Conservation (phyloP, 1,284 basidiomycete genomes). For the Apiotrichum laibachii region DNA sequence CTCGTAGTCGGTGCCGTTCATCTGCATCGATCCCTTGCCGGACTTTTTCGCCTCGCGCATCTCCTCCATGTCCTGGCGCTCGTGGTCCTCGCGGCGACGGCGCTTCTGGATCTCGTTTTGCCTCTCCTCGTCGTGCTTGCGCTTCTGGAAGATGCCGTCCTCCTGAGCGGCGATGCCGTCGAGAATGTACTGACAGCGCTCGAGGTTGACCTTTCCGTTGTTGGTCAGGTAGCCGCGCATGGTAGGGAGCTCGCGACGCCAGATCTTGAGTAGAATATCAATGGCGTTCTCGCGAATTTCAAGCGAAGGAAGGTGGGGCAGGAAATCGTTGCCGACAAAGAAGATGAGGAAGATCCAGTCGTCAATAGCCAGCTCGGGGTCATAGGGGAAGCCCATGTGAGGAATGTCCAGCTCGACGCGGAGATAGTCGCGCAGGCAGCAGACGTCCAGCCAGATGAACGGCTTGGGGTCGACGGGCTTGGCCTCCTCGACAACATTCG, state of each 20-base stretch:
- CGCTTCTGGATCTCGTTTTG: slow-evolving; percentile 86
- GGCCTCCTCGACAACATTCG: slow-evolving; percentile 59
- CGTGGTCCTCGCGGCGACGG: slow-evolving; percentile 72
- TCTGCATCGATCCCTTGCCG: slow-evolving; percentile 41
- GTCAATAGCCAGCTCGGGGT: slow-evolving; percentile 95
- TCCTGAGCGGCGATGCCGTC: slow-evolving; percentile 88
- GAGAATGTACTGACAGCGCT: slow-evolving; percentile 87
- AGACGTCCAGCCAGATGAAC: slow-evolving; percentile 98
- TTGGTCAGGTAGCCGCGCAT: slow-evolving; percentile 98
- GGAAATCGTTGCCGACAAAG: slow-evolving; percentile 99
- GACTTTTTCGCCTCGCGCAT: background rate
- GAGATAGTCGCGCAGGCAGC: slow-evolving; percentile 93
- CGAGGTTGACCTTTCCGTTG: slow-evolving; percentile 83
- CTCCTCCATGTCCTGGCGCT: slow-evolving; percentile 52
- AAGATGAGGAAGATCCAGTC: slow-evolving; percentile 99
- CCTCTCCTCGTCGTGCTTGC: slow-evolving; percentile 91
- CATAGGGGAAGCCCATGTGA: slow-evolving; percentile 78
- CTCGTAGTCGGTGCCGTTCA: slow-evolving; percentile 50
- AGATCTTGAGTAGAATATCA: slow-evolving; percentile 91
- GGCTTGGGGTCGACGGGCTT: slow-evolving; percentile 82
- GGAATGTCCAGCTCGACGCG: slow-evolving; percentile 88
- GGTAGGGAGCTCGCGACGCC: slow-evolving; percentile 84
- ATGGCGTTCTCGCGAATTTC: slow-evolving; percentile 99
- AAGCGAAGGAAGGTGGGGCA: slow-evolving; percentile 94
- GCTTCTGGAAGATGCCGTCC: slow-evolving; percentile 89